Evolutionary conservation across 169 alveolate species (phyloP).

Genomic region (Cryptosporidium viatorum): DNA sequence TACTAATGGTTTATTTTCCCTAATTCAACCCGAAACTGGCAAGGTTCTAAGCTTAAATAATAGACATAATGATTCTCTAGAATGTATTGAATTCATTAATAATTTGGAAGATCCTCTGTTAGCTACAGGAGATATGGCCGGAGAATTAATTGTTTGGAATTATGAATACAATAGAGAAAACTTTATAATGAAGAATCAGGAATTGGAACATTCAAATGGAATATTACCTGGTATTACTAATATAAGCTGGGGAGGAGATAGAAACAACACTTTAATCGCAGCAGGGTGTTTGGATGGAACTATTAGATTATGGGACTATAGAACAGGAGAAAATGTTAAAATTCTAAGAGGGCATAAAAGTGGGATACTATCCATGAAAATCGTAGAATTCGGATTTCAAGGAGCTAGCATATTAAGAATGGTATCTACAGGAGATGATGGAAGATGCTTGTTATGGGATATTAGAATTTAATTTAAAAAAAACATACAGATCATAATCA

Average conservation of each 20-base stretch:
- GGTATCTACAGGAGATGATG: conserved; percentile 74
- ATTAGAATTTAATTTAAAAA: conserved; percentile 14
- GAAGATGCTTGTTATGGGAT: conserved; percentile 66
- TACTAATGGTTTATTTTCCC: conserved; percentile 7
- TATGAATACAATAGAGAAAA: conserved; percentile 31
- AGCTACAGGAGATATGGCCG: conserved; percentile 69
- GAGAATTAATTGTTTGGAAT: conserved; percentile 62
- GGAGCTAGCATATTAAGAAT: conserved; percentile 18
- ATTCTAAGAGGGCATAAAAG: conserved; percentile 56
- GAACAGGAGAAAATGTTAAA: conserved; percentile 55
- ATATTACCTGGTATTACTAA: conserved; percentile 63
- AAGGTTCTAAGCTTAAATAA: conserved; percentile 51
- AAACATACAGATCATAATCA: background rate
- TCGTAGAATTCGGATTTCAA: conserved; percentile 6
- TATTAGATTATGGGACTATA: conserved; percentile 56
- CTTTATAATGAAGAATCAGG: conserved; percentile 21
- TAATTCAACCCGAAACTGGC: conserved; percentile 76
- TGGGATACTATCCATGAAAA: conserved; percentile 57
- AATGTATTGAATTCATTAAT: conserved; percentile 30
- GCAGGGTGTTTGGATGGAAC: conserved; percentile 74
- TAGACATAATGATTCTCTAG: conserved; percentile 45
- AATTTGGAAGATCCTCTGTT: conserved; percentile 14
- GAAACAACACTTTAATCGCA: conserved; percentile 26
- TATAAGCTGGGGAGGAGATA: conserved; percentile 34
- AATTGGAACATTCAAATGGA: conserved; percentile 57